Base-by-base conservation (phyloP, 2,329 filamentous ascomycete genomes). In the Pseudogymnoascus sp. region DNA sequence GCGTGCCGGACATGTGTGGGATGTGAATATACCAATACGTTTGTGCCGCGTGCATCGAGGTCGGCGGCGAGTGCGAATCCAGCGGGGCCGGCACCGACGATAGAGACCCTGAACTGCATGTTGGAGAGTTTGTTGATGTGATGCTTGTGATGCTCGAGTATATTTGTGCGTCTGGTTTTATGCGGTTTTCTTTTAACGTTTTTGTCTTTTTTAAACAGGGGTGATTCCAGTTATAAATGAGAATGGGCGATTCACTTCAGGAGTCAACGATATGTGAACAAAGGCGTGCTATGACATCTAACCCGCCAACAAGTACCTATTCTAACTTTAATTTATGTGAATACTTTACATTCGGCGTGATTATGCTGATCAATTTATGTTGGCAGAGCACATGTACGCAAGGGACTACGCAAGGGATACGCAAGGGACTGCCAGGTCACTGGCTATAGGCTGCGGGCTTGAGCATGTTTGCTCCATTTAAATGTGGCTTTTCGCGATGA, bases 11-110 rank as follows among this genome's bases (percentile, higher is more conserved):
- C 19, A 38, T 68, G 68, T 1, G 59, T 59, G 0, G 68, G 68
- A 14, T 70, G 68, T 5, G 68, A 69, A 60, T 70, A 70, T 4
- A 70, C 14, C 33, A 70, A 46, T 1, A 68, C 68, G 2, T 35
- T 50, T 12, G 14, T 66, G 14, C 68, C 68, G 5, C 64, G 63
- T 3, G 50, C 10, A n/a, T 56, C 59, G 19, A 63, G 60, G 43
- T 63, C 62, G 6, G 60, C 60, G 1, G 62, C 62, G 33, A 60
- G 56, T 8, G 56, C 62, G 16, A 63, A 37, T 26, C 65, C 65
- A 56, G 63, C 65, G 2, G 65, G 65, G 10, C 65, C 65, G 3
- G 40, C 64, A 2, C 65, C 65, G 12, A 66, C 65, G 12, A 66
- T 66, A 37, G 65, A 64, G 7, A 66, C 64, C 41, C 60, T 61